Conservation (phyloP, 805 yeast species). For the Candida saitoana region DNA sequence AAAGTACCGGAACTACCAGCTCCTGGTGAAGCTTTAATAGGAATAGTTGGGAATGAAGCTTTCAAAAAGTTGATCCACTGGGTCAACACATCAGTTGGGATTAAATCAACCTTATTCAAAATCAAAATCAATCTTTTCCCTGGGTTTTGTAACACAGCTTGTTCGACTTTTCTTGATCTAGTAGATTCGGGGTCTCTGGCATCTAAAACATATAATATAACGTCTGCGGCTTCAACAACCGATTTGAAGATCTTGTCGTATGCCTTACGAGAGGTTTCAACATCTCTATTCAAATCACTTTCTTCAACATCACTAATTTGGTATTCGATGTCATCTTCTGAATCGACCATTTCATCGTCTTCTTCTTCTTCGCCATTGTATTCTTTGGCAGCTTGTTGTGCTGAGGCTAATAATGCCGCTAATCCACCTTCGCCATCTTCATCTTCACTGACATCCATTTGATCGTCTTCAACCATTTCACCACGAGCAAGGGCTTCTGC, state of each 20-base stretch:
- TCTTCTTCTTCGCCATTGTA: slow-evolving; percentile 54
- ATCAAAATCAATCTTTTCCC: slow-evolving; percentile 81
- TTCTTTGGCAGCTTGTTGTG: slow-evolving; percentile 79
- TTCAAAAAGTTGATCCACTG: slow-evolving; percentile 80
- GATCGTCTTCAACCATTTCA: slow-evolving; percentile 31
- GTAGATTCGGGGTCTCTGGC: slow-evolving; percentile 97
- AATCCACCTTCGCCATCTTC: slow-evolving; percentile 50
- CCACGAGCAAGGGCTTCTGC: slow-evolving; percentile 37
- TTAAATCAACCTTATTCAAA: slow-evolving; percentile 86
- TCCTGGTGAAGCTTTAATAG: slow-evolving; percentile 75
- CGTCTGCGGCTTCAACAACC: slow-evolving; percentile 90
- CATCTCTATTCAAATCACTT: slow-evolving; percentile 43
- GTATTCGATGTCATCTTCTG: slow-evolving; percentile 39
- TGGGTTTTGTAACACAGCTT: slow-evolving; percentile 75
- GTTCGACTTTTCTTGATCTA: slow-evolving; percentile 86
- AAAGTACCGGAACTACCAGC: slow-evolving; percentile 66
- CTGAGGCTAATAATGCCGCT: slow-evolving; percentile 85
- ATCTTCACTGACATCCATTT: slow-evolving; percentile 34
- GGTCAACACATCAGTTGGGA: slow-evolving; percentile 79
- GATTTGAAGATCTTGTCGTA: slow-evolving; percentile 91
- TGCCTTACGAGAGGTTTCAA: slow-evolving; percentile 80
- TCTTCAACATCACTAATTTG: slow-evolving; percentile 38
- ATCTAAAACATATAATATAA: slow-evolving; percentile 86
- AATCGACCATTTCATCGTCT: slow-evolving; percentile 28
- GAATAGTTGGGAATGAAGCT: slow-evolving; percentile 86